These are phyloP conservation scores for Boeremia exigua DNA, from an alignment of 2,329 filamentous ascomycete genomes.

Conservation along the genomic window DNA sequence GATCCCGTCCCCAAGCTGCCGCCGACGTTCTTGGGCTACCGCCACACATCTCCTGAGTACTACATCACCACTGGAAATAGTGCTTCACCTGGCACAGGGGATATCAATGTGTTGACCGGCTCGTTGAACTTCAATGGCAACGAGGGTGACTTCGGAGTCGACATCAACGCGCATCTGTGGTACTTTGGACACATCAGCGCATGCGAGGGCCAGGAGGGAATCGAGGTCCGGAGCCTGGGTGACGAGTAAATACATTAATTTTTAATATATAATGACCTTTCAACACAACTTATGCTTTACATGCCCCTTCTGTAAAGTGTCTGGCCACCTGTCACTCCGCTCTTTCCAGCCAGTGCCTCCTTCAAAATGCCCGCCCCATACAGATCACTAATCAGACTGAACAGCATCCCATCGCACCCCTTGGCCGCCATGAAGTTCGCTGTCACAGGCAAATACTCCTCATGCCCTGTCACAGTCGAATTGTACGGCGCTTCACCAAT, in stretches of 20 bases:
- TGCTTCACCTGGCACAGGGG: constrained; percentile 23
- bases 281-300: neutral
- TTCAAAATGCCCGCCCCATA: constrained; percentile 57
- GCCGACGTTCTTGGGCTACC: constrained; percentile 65
- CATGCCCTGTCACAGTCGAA: constrained; percentile 56
- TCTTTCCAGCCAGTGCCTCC: constrained; percentile 53
- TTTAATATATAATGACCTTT: neutral
- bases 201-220: constrained; percentile 37
- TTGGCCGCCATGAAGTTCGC: constrained; percentile 64
- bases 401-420: constrained; percentile 67
- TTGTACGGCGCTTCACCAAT: constrained; percentile 53
- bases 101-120: constrained; percentile 30
- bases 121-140: constrained; percentile 37
- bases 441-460: constrained; percentile 63
- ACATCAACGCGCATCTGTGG: constrained; percentile 41
- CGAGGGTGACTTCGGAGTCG: constrained; percentile 34
- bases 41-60: constrained; percentile 74
- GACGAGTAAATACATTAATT: neutral
- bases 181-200: constrained; percentile 46
- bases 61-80: constrained; percentile 49
- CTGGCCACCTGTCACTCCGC: constrained; percentile 50
- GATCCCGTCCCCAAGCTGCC: constrained; percentile 75
- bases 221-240: constrained; percentile 31
- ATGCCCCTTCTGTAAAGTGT: constrained; percentile 44
- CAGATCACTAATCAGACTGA: constrained; percentile 60